Percentiles rank a stretch among this genome's conserved stretches.
These are phyloP conservation scores for Phialophora chinensis DNA, from an alignment of 2,329 filamentous ascomycete genomes.

Conservation along the genomic window DNA sequence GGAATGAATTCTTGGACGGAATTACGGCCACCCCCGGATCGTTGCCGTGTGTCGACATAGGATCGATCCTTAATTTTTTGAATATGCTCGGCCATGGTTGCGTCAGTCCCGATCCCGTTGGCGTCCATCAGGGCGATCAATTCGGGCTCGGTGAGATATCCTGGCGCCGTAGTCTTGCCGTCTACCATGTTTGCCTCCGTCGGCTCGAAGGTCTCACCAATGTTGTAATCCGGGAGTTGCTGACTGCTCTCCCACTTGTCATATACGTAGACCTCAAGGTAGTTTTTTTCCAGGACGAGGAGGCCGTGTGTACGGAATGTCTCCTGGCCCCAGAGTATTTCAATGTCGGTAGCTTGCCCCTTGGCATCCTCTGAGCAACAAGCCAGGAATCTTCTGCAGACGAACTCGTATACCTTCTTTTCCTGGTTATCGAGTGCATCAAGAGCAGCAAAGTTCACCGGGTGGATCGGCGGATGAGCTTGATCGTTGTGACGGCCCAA, in stretches of 20 bases:
- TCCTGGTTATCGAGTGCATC: constrained; percentile 68
- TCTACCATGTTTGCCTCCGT: constrained; percentile 87
- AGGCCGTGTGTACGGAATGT: constrained; percentile 81
- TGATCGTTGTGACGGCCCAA: constrained; percentile 90
- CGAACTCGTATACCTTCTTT: constrained; percentile 85
- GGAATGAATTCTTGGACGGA: constrained; percentile 85
- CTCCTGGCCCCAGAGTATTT: constrained; percentile 80
- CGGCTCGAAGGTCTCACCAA: constrained; percentile 83
- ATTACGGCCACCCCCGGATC: constrained; percentile 53
- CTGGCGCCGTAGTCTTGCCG: constrained; percentile 84
- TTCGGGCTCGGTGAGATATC: constrained; percentile 92
- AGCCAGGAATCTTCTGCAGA: constrained; percentile 87
- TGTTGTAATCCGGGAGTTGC: constrained; percentile 76
- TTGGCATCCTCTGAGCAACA: constrained; percentile 95
- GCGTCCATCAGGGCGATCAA: constrained; percentile 97
- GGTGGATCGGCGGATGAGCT: constrained; percentile 96
- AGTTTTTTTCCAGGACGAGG: constrained; percentile 85
- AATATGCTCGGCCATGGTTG: constrained; percentile 99
- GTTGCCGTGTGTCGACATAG: constrained; percentile 75
- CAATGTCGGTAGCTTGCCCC: constrained; percentile 82
- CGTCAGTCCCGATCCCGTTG: constrained; percentile 97
- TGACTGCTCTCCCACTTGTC: constrained; percentile 93
- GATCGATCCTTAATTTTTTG: constrained; percentile 89
- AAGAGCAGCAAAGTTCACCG: constrained; percentile 79
- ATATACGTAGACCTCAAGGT: constrained; percentile 93